Conservation (phyloP, 2,329 filamentous ascomycete genomes). For the Phialophora verrucosa region DNA sequence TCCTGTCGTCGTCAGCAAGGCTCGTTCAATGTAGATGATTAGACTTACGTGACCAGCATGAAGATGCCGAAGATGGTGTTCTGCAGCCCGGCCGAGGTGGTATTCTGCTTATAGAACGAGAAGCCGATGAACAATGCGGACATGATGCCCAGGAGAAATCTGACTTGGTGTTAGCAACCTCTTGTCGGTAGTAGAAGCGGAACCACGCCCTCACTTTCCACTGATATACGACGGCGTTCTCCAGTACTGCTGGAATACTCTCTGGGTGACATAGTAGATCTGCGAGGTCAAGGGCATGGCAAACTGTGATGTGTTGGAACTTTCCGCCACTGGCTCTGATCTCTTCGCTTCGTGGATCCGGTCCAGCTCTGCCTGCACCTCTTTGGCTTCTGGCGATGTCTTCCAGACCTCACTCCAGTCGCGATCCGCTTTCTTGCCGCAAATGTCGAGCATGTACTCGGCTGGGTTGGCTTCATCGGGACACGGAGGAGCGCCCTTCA, state of each 20-base stretch:
- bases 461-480: constrained; percentile 75
- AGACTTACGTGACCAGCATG: constrained; percentile 61
- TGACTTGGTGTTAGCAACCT: constrained; percentile 65
- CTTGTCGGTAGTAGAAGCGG: not conserved
- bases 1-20: constrained; percentile 44
- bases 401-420: constrained; percentile 70
- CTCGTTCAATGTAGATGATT: not conserved
- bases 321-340: constrained; percentile 51
- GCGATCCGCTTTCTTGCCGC: constrained; percentile 65
- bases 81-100: constrained; percentile 69
- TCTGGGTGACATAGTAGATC: constrained; percentile 68
- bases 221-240: constrained; percentile 75
- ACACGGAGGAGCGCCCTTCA: constrained; percentile 69
- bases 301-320: constrained; percentile 65
- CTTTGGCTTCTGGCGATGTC: constrained; percentile 59
- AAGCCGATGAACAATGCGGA: constrained; percentile 57
- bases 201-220: constrained; percentile 61
- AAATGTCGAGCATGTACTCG: constrained; percentile 55
- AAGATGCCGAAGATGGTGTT: constrained; percentile 75
- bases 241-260: constrained; percentile 91
- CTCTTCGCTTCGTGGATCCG: constrained; percentile 58
- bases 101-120: constrained; percentile 71
- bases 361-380: constrained; percentile 64
- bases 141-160: constrained; percentile 59
- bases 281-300: constrained; percentile 74